Base-by-base conservation (phyloP, 768 basidiomycete species). In the Boletus insuetus region DNA sequence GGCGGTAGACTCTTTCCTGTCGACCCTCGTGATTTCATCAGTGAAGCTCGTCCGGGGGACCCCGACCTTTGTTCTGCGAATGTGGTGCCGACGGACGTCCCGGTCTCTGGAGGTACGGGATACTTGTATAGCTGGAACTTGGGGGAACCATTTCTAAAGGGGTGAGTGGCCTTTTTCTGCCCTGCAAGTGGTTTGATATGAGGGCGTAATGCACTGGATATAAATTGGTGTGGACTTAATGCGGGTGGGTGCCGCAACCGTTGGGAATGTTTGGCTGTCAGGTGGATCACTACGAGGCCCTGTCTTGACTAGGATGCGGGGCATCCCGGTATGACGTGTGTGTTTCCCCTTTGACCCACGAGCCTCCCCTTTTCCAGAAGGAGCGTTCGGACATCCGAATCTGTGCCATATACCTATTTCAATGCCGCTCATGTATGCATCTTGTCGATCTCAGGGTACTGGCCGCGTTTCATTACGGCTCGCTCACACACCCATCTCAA, bases 41-140 rank as follows among this genome's bases (percentile, higher is more conserved):
- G 68, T 7, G 81, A 81, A 56, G 72, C 69, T 4, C 73, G 66
- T 48, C 54, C 66, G 1, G 72, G 75, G 48, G 65, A 73, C 19
- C 71, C 77, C 0, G 63, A 73, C 16, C 61, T 66, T 0, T 92
- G 89, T 63, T 62, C 57, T 12, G 69, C 84, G 2, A 87, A 82
- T 50, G 59, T 91, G 19, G 83, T 77, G 3, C 49, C 75, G 8
- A 90, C 88, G 26, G 89, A 91, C 62, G 73, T 85, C 3, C 89
- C 88, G 0, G 63, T 61, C 11, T 69, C 64, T 12, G 81, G 81
- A 6, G 71, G 79, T 12, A 55, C 64, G 26, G 81, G 82, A 4
- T 89, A 84, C 60, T 66, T 86, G 45, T 89, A 87, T 61, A 84
- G 82, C 61, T 91, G 89, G 89, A 89, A 82, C 70, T 71, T 91